Evolutionary conservation across 148 eudicot genomes (phyloP).

Genomic region (Diospyros kaki): DNA sequence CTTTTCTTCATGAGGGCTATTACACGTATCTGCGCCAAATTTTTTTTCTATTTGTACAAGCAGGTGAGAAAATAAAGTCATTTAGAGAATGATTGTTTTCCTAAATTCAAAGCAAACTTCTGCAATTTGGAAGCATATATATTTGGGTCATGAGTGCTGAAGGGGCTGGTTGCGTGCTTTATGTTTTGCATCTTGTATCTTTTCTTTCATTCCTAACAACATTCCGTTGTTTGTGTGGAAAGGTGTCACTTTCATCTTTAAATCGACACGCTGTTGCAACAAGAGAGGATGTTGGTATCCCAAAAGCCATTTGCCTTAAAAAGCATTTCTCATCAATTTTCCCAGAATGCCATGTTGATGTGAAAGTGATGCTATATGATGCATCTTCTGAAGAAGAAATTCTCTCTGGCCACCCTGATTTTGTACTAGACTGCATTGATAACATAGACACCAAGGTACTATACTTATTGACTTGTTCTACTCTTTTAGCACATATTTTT

Average conservation of each 20-base stretch:
- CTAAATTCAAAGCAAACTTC: background rate
- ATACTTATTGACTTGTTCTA: conserved; percentile 2
- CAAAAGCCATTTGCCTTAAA: conserved; percentile 91
- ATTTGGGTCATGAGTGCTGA: background rate
- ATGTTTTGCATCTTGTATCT: background rate
- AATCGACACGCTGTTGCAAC: conserved; percentile 98
- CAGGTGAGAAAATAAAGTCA: background rate
- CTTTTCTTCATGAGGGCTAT: background rate
- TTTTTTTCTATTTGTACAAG: background rate
- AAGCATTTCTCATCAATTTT: conserved; percentile 79
- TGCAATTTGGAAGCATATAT: background rate
- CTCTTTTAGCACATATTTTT: conserved; percentile 1
- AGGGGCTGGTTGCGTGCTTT: background rate
- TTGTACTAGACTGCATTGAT: conserved; percentile 96
- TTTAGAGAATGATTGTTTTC: background rate
- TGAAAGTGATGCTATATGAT: conserved; percentile 75
- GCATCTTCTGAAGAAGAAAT: conserved; percentile 85
- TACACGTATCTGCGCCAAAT: background rate
- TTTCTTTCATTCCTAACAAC: background rate
- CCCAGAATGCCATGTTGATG: conserved; percentile 91
- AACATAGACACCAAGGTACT: conserved; percentile 95
- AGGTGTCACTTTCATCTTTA: conserved; percentile 97
- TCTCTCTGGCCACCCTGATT: conserved; percentile 88
- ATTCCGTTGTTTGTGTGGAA: conserved; percentile 13
- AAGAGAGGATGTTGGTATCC: conserved; percentile 92